A percentile compares a stretch with the other conserved stretches of the same genome.
These are phyloP conservation scores for Aspergillus sergii DNA, from an alignment of 2,329 filamentous ascomycete genomes.

Conservation along the genomic window DNA sequence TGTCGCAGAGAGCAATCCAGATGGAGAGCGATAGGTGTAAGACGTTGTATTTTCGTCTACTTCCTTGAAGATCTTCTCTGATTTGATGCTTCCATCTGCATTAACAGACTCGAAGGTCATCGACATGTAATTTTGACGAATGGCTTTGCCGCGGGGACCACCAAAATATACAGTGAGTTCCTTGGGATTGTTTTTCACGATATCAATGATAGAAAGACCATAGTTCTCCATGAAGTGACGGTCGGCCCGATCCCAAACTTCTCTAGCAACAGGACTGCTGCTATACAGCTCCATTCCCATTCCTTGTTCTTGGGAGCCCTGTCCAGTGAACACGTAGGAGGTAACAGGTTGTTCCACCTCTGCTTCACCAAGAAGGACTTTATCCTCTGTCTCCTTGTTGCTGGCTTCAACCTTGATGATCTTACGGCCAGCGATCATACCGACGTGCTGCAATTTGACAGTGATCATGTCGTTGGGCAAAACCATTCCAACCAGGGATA, in stretches of 20 bases:
- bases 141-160: conserved; percentile 93
- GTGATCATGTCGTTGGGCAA: conserved; percentile 93
- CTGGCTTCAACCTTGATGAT: conserved; percentile 98
- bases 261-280: conserved; percentile 90
- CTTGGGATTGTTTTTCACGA: conserved; percentile 99
- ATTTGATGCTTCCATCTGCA: conserved; percentile 89
- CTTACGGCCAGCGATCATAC: conserved; percentile 97
- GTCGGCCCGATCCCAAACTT: conserved; percentile 97
- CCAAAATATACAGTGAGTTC: conserved; percentile 98
- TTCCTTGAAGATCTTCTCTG: conserved; percentile 99
- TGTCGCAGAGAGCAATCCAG: conserved; percentile 90
- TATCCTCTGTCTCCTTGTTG: conserved; percentile 95
- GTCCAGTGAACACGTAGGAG: conserved; percentile 96
- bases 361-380: conserved; percentile 91
- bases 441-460: conserved; percentile 93
- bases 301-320: conserved; percentile 97
- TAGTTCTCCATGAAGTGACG: conserved; percentile 99
- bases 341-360: conserved; percentile 98
- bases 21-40: conserved; percentile 96
- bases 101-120: conserved; percentile 99
- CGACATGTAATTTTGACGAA: conserved; percentile 98
- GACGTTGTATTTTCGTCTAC: conserved; percentile 89
- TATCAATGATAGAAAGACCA: conserved; percentile 96
- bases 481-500: conserved; percentile 97
- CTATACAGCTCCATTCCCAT: conserved; percentile 99